These are phyloP conservation scores for Herpetomonas tarakana DNA, from an alignment of 208 protist genomes.

Conservation along the genomic window DNA sequence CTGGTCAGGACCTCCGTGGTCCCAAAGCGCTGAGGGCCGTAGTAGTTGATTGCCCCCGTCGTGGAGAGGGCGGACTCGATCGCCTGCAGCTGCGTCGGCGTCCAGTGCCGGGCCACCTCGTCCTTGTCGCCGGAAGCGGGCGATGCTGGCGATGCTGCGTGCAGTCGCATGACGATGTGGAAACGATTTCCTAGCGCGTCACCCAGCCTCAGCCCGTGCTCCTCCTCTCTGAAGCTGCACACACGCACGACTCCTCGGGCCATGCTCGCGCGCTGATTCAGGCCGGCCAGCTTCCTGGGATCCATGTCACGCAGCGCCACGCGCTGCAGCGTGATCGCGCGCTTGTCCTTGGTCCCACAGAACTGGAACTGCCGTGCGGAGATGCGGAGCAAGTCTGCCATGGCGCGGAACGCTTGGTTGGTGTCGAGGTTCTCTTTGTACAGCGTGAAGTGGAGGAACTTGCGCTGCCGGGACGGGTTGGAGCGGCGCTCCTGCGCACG, in stretches of 20 bases:
- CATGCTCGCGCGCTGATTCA: conserved; percentile 69
- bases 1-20: conserved; percentile 90
- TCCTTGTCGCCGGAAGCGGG: neutral
- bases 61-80: conserved; percentile 24
- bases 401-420: conserved; percentile 54
- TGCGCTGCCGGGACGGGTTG: conserved; percentile 23
- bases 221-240: conserved; percentile 65
- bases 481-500: conserved; percentile 63
- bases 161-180: conserved; percentile 80
- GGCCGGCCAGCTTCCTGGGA: conserved; percentile 37
- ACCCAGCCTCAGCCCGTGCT: conserved; percentile 74
- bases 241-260: conserved; percentile 62
- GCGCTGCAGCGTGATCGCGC: conserved; percentile 92
- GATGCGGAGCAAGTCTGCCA: conserved; percentile 65
- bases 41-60: conserved; percentile 95
- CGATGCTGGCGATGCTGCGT: conserved; percentile 12
- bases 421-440: conserved; percentile 96
- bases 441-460: conserved; percentile 90
- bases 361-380: conserved; percentile 74
- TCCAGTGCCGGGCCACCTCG: conserved; percentile 1
- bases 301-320: conserved; percentile 73
- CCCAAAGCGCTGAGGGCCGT: conserved; percentile 94
- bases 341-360: conserved; percentile 96
- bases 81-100: conserved; percentile 12
- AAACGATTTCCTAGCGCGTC: conserved; percentile 92